Conservation (phyloP, 2,329 filamentous ascomycete genomes). For the Zasmidium angulare region DNA sequence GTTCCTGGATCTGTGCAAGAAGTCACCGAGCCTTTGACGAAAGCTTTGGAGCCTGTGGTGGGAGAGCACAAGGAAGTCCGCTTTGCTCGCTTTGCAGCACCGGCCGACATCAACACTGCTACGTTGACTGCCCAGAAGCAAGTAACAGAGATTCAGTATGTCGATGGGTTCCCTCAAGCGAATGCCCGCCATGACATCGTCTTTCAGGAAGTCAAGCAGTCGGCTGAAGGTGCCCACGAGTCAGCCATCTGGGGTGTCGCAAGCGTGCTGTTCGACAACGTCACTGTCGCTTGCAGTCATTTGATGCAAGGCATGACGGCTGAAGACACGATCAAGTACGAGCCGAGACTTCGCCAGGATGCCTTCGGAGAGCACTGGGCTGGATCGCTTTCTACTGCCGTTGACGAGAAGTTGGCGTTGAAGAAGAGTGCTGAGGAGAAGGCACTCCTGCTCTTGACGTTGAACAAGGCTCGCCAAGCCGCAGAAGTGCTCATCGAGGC, state of each 20-base stretch:
- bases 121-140: conserved; percentile 23
- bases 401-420: conserved; percentile 51
- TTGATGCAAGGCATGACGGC: conserved; percentile 41
- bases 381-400: conserved; percentile 41
- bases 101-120: conserved; percentile 38
- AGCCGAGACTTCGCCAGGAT: conserved; percentile 50
- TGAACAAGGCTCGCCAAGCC: conserved; percentile 76
- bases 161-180: conserved; percentile 56
- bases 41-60: conserved; percentile 59
- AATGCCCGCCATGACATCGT: conserved; percentile 47
- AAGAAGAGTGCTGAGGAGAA: conserved; percentile 73
- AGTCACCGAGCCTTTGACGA: conserved; percentile 51
- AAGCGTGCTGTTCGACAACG: conserved; percentile 80
- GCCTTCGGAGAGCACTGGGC: conserved; percentile 68
- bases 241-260: conserved; percentile 81
- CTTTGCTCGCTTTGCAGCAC: conserved; percentile 61
- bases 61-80: conserved; percentile 65
- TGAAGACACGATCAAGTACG: conserved; percentile 43
- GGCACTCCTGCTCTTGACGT: conserved; percentile 76
- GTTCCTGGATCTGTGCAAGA: conserved; percentile 45
- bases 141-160: conserved; percentile 44
- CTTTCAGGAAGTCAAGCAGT: conserved; percentile 47
- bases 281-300: conserved; percentile 34
- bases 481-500: conserved; percentile 75
- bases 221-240: conserved; percentile 55